Percentiles rank a stretch among this genome's conserved stretches.
Evolutionary conservation across 257 asterid genomes (phyloP).

Genomic region (Misopates orontium): DNA sequence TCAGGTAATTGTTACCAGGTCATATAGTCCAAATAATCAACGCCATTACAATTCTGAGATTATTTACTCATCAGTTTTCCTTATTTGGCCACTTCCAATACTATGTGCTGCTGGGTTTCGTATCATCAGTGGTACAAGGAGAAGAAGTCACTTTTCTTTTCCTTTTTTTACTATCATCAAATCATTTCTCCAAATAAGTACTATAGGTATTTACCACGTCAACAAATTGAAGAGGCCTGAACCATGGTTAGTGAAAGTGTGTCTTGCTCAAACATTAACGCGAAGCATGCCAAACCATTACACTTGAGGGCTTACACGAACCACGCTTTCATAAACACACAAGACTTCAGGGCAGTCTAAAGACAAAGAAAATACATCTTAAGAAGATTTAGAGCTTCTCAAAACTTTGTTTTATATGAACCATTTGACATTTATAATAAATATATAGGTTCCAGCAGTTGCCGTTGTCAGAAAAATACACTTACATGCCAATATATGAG

Average conservation of each 20-base stretch:
- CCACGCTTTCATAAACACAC: background rate
- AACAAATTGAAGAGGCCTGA: constrained; percentile 1
- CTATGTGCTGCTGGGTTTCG: too few relatives aligned
- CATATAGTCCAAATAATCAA: too few relatives aligned
- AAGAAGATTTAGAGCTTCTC: constrained; percentile 2
- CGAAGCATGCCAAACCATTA: background rate
- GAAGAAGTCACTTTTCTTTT: background rate
- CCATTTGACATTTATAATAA: background rate
- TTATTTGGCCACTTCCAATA: too few relatives aligned
- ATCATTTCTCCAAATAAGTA: background rate
- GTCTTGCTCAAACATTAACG: background rate
- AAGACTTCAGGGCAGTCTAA: too few relatives aligned
- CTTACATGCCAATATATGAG: background rate
- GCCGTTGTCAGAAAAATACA: background rate
- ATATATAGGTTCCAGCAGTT: too few relatives aligned
- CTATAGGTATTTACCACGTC: background rate
- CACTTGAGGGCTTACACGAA: background rate
- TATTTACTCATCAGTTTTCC: too few relatives aligned
- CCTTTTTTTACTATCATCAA: background rate
- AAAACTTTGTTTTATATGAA: background rate
- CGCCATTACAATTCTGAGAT: too few relatives aligned
- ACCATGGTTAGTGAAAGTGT: background rate
- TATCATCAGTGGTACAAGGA: too few relatives aligned
- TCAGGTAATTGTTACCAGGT: too few relatives aligned
- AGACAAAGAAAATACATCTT: background rate